phyloP scores from a whole-genome alignment of 1,139 yeast genomes.

The Candida sp. region DNA sequence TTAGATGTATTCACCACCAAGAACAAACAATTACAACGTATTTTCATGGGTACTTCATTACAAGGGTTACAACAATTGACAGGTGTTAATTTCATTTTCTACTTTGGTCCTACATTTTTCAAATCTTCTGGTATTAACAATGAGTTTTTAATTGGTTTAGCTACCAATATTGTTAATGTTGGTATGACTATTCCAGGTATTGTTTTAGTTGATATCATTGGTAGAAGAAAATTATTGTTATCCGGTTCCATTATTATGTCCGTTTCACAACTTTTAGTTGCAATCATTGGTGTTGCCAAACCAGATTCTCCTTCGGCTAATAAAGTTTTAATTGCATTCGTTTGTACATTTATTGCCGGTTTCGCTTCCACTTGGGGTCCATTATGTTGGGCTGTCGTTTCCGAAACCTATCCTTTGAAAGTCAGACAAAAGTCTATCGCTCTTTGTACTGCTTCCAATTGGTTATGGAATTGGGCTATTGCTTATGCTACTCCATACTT shows the following conservation, averaged over 20 bases:
- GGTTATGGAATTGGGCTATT: slow-evolving; percentile 70
- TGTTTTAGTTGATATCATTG: slow-evolving; percentile 30
- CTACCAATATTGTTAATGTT: slow-evolving; percentile 37
- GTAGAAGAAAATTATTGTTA: slow-evolving; percentile 35
- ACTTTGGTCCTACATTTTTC: slow-evolving; percentile 67
- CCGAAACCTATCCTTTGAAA: slow-evolving; percentile 64
- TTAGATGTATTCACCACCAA: slow-evolving; percentile 26
- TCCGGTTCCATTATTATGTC: slow-evolving; percentile 65
- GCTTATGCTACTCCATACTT: slow-evolving; percentile 68
- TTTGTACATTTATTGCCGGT: slow-evolving; percentile 63
- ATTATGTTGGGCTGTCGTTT: slow-evolving; percentile 64
- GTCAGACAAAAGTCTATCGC: slow-evolving; percentile 71
- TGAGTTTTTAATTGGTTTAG: slow-evolving; percentile 32
- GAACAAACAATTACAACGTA: slow-evolving; percentile 34
- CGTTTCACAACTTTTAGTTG: slow-evolving; percentile 61
- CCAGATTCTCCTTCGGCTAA: slow-evolving; percentile 37
- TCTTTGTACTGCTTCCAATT: slow-evolving; percentile 63
- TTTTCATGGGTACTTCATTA: slow-evolving; percentile 28
- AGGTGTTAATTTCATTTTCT: slow-evolving; percentile 71
- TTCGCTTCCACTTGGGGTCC: slow-evolving; percentile 81
- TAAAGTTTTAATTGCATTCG: slow-evolving; percentile 59
- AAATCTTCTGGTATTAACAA: slow-evolving; percentile 51
- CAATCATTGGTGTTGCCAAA: slow-evolving; percentile 59
- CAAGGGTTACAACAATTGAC: slow-evolving; percentile 67
- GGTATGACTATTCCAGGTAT: slow-evolving; percentile 37